Base-by-base conservation (phyloP, 352 stramenopile genomes). In the Aphanomyces cochlioides region DNA sequence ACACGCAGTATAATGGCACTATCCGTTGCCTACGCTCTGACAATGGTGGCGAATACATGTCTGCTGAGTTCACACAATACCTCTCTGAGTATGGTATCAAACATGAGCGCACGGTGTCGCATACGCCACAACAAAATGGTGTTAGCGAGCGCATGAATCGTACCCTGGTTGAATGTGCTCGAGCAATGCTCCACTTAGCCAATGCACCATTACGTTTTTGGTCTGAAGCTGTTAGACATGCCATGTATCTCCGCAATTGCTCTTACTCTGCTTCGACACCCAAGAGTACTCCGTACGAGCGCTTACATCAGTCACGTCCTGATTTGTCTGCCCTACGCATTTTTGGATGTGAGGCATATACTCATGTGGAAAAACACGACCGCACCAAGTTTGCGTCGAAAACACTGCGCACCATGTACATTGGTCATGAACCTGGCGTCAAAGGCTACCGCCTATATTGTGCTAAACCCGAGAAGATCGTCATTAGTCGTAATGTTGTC, bases 11-110 rank as follows among this genome's bases (percentile, higher is more conserved):
- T 45, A 34, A 38, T 7, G n/a, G 0, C 39, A 21, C 39, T 7
- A 56, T 40, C 45, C n/a, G 28, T 7, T 56, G 45, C 39, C 39
- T 56, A 41, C 13, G 57, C 28, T 53, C 45, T 15, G 45, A 53
- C n/a, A 53, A 53, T 53, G 45, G 45, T 53, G 45, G 45, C n/a
- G 45, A 53, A 53, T 53, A 53, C 45, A 53, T 53, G n/a, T 53
- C 45, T n/a, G n/a, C 45, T 28, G 45, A n/a, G 1, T 53, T 53
- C n/a, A n/a, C 45, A 19, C 13, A 15, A n/a, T 53, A 53, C 1
- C 13, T 53, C 13, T n/a, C 13, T n/a, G 45, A 19, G 13, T n/a
- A 53, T 53, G 13, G 1, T n/a, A 53, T 53, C n/a, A 15, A 2
- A 53, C 45, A 53, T n/a, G n/a, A 15, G 45, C 13, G n/a, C 13